Evolutionary conservation across 257 asterid species (phyloP).

Genomic region (Orobanche coerulescens): DNA sequence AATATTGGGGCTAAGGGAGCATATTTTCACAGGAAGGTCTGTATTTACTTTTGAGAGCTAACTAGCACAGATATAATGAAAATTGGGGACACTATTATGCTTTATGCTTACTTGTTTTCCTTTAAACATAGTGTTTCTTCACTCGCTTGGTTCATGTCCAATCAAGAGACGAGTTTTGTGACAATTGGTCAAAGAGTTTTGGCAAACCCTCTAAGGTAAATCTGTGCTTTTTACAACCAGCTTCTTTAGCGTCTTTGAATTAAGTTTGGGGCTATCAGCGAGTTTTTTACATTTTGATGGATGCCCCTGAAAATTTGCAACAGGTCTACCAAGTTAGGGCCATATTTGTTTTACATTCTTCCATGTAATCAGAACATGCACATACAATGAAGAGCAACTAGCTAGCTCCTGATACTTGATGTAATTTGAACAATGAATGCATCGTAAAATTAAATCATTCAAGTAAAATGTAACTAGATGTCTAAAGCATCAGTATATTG

Average conservation of each 20-base stretch:
- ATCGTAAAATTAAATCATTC: background rate
- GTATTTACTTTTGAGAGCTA: slow-evolving; percentile 21
- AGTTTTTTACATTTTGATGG: background rate
- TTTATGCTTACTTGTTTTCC: slow-evolving; percentile 27
- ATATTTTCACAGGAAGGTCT: slow-evolving; percentile 97
- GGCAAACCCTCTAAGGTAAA: slow-evolving; percentile 89
- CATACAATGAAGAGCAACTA: no score
- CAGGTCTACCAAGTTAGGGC: no score
- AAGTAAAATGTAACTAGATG: background rate
- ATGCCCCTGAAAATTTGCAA: slow-evolving; percentile 18
- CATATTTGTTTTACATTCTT: no score
- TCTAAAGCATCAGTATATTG: background rate
- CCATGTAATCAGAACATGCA: no score
- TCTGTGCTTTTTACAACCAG: background rate
- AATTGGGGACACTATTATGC: background rate
- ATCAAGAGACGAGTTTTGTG: slow-evolving; percentile 98
- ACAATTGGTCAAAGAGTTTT: slow-evolving; percentile 93
- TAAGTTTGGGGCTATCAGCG: background rate
- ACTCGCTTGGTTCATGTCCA: slow-evolving; percentile 99
- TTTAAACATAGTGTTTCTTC: slow-evolving; percentile 81
- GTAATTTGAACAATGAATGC: background rate
- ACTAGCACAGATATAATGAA: background rate
- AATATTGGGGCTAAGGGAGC: slow-evolving; percentile 91
- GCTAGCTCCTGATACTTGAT: background rate
- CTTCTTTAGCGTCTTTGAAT: background rate